Percentiles rank a stretch among this genome's conserved stretches.
phyloP scores from a whole-genome alignment of 2,329 filamentous ascomycete species.

The Plenodomus lindquistii region DNA sequence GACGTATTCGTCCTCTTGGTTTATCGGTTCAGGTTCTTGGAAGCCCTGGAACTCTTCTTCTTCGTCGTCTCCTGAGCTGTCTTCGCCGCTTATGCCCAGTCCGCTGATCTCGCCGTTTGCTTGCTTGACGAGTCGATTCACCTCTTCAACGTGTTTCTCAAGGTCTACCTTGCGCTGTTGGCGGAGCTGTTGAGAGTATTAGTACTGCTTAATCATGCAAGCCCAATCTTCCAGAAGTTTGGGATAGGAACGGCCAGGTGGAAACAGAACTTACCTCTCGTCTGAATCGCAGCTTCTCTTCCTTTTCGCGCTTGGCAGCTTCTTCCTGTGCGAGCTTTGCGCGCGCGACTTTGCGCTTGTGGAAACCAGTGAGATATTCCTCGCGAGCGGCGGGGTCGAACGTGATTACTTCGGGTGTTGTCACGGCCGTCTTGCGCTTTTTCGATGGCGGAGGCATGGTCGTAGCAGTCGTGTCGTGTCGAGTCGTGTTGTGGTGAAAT shows the following conservation, averaged over 20 bases:
- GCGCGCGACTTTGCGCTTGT: conserved; percentile 88
- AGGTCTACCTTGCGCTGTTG: conserved; percentile 82
- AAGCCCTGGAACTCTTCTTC: conserved; percentile 53
- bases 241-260: too few relatives aligned
- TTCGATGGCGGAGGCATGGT: conserved; percentile 33
- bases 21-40: conserved; percentile 60
- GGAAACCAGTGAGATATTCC: conserved; percentile 93
- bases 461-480: not conserved
- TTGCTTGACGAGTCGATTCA: conserved; percentile 70
- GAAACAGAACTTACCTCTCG: conserved; percentile 67
- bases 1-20: conserved; percentile 90
- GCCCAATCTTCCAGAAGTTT: too few relatives aligned
- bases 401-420: conserved; percentile 73
- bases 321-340: conserved; percentile 83
- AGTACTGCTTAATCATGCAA: not conserved
- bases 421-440: conserved; percentile 43
- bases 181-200: conserved; percentile 63
- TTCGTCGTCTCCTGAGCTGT: conserved; percentile 60
- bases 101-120: conserved; percentile 52
- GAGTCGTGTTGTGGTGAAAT: conserved; percentile 3
- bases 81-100: conserved; percentile 36
- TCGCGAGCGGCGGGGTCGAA: conserved; percentile 81
- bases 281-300: conserved; percentile 74
- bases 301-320: conserved; percentile 73
- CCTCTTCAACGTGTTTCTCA: conserved; percentile 76